Conservation (phyloP, 352 stramenopile species). For the Phytopythium montanum region DNA sequence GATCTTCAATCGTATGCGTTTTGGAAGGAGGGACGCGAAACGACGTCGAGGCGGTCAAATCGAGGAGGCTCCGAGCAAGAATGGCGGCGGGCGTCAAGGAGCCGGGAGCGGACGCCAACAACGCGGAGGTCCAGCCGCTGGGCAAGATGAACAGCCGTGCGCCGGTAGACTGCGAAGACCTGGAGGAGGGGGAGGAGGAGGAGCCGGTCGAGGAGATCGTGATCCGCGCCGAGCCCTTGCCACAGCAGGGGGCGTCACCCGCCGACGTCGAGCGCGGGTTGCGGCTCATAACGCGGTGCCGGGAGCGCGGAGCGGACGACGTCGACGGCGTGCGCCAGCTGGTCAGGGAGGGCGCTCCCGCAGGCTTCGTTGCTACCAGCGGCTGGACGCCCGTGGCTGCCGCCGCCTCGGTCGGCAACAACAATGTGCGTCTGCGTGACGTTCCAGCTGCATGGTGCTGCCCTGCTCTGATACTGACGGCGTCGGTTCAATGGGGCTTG, state of each 20-base stretch:
- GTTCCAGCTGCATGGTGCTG: too few relatives aligned
- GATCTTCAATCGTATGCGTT: neutral
- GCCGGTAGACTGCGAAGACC: slow-evolving; percentile 85
- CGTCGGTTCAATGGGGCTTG: neutral
- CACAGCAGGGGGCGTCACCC: slow-evolving; percentile 46
- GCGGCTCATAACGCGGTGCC: slow-evolving; percentile 62
- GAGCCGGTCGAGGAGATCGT: slow-evolving; percentile 39
- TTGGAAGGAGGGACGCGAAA: neutral
- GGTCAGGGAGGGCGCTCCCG: slow-evolving; percentile 41
- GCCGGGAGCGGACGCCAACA: neutral
- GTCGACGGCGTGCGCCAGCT: slow-evolving; percentile 32
- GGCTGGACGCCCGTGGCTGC: slow-evolving; percentile 68
- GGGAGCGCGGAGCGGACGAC: slow-evolving; percentile 35
- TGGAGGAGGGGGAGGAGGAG: slow-evolving; percentile 26
- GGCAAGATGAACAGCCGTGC: slow-evolving; percentile 77
- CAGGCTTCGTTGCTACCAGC: slow-evolving; percentile 72
- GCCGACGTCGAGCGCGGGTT: slow-evolving; percentile 50
- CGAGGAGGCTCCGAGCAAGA: neutral
- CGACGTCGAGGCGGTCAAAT: neutral
- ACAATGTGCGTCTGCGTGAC: slow-evolving; percentile 42
- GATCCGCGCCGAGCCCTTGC: slow-evolving; percentile 53
- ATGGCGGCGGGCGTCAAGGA: slow-evolving; percentile 1
- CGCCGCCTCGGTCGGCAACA: slow-evolving; percentile 58
- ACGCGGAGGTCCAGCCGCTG: neutral
- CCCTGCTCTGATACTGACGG: neutral